Evolutionary conservation across 306 rosid genomes (phyloP).

Genomic region (Prunus kanzakura): DNA sequence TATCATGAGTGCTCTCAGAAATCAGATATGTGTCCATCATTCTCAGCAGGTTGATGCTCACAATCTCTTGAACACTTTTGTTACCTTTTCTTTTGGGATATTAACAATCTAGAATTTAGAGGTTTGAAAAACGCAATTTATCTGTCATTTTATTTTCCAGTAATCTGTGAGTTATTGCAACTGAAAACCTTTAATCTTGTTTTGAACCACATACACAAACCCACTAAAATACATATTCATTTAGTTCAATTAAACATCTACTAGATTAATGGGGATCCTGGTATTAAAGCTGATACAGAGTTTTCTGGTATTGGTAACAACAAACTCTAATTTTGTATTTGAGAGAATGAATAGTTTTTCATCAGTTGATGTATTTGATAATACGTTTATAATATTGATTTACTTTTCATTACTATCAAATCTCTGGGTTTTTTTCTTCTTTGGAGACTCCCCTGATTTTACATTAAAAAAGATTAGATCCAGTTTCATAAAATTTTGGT

Average conservation of each 20-base stretch:
- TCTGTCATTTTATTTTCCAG: not conserved
- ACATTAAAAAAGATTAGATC: not conserved
- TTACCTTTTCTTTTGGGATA: not conserved
- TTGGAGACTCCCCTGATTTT: not conserved
- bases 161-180: not conserved
- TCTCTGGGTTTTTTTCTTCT: not conserved
- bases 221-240: not conserved
- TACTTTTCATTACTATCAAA: not conserved
- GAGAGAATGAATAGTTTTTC: not conserved
- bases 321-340: not conserved
- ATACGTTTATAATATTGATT: not conserved
- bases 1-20: not conserved
- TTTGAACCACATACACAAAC: not conserved
- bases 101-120: not conserved
- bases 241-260: not conserved
- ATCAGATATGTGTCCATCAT: not conserved
- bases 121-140: not conserved
- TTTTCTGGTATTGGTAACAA: not conserved
- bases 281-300: not conserved
- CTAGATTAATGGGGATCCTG: not conserved
- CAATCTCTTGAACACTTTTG: not conserved
- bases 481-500: not conserved
- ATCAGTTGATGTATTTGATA: not conserved
- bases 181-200: not conserved
- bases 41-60: not conserved